These are phyloP conservation scores for Suhomyces vadensis DNA, from an alignment of 805 yeast species.

Conservation along the genomic window DNA sequence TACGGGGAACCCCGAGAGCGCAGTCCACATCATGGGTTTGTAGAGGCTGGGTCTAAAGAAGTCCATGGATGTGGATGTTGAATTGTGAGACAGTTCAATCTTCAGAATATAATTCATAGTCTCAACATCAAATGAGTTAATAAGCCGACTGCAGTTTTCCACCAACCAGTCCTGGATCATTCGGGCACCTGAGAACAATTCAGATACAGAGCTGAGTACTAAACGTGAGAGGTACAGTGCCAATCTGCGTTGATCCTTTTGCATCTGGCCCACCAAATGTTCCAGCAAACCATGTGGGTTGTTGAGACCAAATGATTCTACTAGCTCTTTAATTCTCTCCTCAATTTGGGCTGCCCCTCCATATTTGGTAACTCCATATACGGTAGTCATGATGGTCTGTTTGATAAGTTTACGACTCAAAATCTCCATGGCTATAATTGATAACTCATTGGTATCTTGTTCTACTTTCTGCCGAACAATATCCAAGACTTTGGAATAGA, in stretches of 20 bases:
- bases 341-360: conserved; percentile 40
- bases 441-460: background rate
- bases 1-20: conserved; percentile 42
- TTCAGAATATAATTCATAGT: conserved; percentile 11
- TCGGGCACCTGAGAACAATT: conserved; percentile 35
- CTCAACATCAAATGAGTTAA: conserved; percentile 24
- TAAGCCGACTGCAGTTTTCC: conserved; percentile 30
- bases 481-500: conserved; percentile 34
- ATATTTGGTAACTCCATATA: conserved; percentile 42
- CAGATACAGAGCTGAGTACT: conserved; percentile 27
- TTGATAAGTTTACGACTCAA: conserved; percentile 35
- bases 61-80: conserved; percentile 9
- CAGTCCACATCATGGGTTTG: conserved; percentile 45
- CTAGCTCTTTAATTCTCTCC: conserved; percentile 22
- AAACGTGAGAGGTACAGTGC: conserved; percentile 21
- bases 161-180: conserved; percentile 38
- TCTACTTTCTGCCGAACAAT: conserved; percentile 19
- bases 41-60: conserved; percentile 21
- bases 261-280: background rate
- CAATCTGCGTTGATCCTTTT: background rate
- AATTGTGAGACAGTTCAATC: background rate
- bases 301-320: conserved; percentile 13
- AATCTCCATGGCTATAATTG: background rate
- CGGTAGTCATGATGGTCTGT: conserved; percentile 48
- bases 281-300: background rate